Percentiles rank a stretch among this genome's conserved stretches.
Conservation (phyloP, 2,329 filamentous ascomycete genomes). For the Claviceps pusilla region DNA sequence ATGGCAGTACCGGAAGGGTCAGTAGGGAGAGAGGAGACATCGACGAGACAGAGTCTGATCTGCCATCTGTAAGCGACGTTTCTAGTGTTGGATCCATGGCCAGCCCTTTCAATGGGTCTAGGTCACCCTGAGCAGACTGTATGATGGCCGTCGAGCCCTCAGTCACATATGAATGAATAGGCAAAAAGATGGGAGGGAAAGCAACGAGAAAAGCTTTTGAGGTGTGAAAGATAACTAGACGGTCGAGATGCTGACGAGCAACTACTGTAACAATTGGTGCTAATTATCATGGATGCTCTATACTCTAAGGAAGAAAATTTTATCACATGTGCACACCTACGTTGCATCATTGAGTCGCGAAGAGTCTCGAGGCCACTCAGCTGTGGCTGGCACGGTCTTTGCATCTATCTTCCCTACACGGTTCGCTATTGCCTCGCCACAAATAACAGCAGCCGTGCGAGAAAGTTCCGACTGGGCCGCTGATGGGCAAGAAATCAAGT, state of each 20-base stretch:
- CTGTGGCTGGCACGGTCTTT: no score
- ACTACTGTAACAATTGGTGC: no score
- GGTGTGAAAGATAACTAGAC: not conserved
- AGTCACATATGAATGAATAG: not conserved
- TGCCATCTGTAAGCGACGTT: constrained; percentile 22
- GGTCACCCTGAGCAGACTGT: not conserved
- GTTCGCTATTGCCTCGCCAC: no score
- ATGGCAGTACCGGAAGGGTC: constrained; percentile 16
- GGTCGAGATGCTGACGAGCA: not conserved
- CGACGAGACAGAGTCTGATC: constrained; percentile 22
- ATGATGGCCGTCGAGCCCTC: not conserved
- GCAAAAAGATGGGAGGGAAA: not conserved
- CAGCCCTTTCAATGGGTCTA: constrained; percentile 11
- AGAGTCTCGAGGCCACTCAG: no score
- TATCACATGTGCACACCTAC: no score
- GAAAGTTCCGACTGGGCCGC: no score
- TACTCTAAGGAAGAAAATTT: no score
- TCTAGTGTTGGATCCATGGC: constrained; percentile 22
- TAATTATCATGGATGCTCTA: no score
- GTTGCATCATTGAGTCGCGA: no score
- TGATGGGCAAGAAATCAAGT: no score
- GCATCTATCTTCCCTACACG: no score
- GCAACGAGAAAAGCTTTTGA: not conserved
- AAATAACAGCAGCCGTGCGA: no score
- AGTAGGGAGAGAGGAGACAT: constrained; percentile 15